A percentile compares a stretch with the other conserved stretches of the same genome.
These are phyloP conservation scores for Pneumocystis sp. DNA, from an alignment of 1,139 yeast species.

Conservation along the genomic window DNA sequence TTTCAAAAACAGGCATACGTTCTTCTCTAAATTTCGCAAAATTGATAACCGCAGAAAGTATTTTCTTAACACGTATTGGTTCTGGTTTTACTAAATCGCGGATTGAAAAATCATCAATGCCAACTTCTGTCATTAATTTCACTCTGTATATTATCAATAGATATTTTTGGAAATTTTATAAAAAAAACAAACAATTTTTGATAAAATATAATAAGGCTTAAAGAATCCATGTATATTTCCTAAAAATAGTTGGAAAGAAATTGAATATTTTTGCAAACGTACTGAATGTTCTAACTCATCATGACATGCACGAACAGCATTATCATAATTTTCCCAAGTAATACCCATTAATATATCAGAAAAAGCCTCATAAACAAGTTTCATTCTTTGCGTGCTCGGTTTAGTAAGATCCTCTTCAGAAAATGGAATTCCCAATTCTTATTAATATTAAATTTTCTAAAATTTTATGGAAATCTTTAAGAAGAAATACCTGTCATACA, in stretches of 20 bases:
- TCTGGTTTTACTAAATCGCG: slow-evolving; percentile 64
- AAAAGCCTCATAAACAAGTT: slow-evolving; percentile 53
- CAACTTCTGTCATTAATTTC: slow-evolving; percentile 35
- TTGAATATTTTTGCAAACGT: too few relatives aligned
- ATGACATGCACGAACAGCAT: slow-evolving; percentile 18
- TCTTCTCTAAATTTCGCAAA: slow-evolving; percentile 75
- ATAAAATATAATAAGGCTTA: slow-evolving; percentile 11
- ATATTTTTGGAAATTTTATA: not conserved
- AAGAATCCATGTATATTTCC: slow-evolving; percentile 6
- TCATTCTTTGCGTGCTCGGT: slow-evolving; percentile 53
- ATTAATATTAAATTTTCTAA: not conserved
- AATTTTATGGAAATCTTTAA: not conserved
- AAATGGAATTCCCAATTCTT: slow-evolving; percentile 36
- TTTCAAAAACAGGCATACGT: slow-evolving; percentile 54
- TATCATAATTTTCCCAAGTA: slow-evolving; percentile 33
- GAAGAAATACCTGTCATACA: not conserved
- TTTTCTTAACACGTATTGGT: slow-evolving; percentile 42
- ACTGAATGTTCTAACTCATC: slow-evolving; percentile 9
- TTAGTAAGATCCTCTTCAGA: slow-evolving; percentile 46
- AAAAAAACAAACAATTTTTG: slow-evolving; percentile 2
- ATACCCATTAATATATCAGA: slow-evolving; percentile 56
- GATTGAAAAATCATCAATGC: slow-evolving; percentile 60
- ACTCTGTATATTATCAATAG: not conserved
- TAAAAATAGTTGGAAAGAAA: not conserved
- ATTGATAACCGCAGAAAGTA: slow-evolving; percentile 71